Conservation (phyloP, 345 rosid genomes). For the Odontarrhena argentea region DNA sequence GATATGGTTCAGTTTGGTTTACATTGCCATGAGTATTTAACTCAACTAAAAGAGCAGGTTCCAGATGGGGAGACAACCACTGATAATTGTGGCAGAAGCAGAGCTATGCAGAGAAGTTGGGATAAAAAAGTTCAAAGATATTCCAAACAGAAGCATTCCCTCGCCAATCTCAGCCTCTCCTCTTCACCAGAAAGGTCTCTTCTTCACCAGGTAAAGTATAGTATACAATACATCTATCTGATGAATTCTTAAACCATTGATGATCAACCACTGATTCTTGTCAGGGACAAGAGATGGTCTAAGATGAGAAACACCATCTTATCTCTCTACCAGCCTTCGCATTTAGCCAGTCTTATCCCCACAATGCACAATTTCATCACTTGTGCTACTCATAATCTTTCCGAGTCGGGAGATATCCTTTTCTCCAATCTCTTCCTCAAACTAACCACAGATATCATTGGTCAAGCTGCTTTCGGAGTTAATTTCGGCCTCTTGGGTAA, state of each 20-base stretch:
- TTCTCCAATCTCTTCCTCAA: constrained; percentile 79
- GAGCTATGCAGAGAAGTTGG: constrained; percentile 91
- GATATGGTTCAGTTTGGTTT: background rate
- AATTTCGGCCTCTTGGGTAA: constrained; percentile 69
- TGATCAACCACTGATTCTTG: constrained; percentile 6
- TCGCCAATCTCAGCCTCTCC: constrained; percentile 94
- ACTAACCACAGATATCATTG: constrained; percentile 84
- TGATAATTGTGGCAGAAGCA: constrained; percentile 78
- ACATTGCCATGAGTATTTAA: background rate
- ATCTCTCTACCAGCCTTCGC: constrained; percentile 88
- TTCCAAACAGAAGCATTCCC: constrained; percentile 88
- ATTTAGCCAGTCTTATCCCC: constrained; percentile 74
- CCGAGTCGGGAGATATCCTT: constrained; percentile 49
- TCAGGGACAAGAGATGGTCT: constrained; percentile 86
- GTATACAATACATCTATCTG: constrained; percentile 31
- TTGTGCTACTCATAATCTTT: constrained; percentile 59
- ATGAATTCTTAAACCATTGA: background rate
- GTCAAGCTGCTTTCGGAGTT: constrained; percentile 89
- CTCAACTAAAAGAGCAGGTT: constrained; percentile 52
- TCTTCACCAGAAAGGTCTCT: constrained; percentile 93
- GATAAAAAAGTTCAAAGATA: constrained; percentile 81
- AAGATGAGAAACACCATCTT: constrained; percentile 82
- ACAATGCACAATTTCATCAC: constrained; percentile 73
- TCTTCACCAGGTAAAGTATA: constrained; percentile 65
- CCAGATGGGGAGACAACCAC: constrained; percentile 97